A percentile compares a stretch with the other conserved stretches of the same genome.
These are phyloP conservation scores for Elaeagnus macrophylla DNA, from an alignment of 306 rosid species.

Conservation along the genomic window DNA sequence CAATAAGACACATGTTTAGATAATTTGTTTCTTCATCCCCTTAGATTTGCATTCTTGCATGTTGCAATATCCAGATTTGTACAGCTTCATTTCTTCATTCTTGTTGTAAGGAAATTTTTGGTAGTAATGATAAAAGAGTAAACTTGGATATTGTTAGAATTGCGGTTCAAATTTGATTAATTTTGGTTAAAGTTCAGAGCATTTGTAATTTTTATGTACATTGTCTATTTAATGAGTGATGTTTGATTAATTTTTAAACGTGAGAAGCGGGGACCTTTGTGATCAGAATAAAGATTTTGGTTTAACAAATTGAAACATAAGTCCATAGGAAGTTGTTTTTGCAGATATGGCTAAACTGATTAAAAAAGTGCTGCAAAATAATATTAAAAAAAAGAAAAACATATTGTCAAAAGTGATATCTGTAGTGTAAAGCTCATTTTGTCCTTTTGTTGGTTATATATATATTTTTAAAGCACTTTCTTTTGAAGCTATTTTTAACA, in stretches of 20 bases:
- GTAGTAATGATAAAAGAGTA: conserved; percentile 43
- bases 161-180: conserved; percentile 18
- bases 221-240: not conserved
- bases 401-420: too few relatives aligned
- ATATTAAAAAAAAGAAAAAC: too few relatives aligned
- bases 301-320: too few relatives aligned
- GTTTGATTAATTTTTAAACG: not conserved
- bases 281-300: too few relatives aligned
- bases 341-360: too few relatives aligned
- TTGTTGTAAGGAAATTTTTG: conserved; percentile 89
- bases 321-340: too few relatives aligned
- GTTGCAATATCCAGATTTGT: conserved; percentile 68
- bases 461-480: too few relatives aligned
- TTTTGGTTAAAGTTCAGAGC: not conserved
- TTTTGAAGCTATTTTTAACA: too few relatives aligned
- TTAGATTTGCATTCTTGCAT: conserved; percentile 56
- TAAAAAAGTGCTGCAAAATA: too few relatives aligned
- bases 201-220: not conserved
- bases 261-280: too few relatives aligned
- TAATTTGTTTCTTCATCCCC: conserved; percentile 40
- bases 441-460: too few relatives aligned
- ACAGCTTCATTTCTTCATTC: conserved; percentile 97
- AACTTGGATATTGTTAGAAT: conserved; percentile 32
- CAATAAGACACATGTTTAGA: conserved; percentile 53
- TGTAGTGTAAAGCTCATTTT: too few relatives aligned